phyloP scores from a whole-genome alignment of 2,329 filamentous ascomycete species.

The Fusarium albidum region DNA sequence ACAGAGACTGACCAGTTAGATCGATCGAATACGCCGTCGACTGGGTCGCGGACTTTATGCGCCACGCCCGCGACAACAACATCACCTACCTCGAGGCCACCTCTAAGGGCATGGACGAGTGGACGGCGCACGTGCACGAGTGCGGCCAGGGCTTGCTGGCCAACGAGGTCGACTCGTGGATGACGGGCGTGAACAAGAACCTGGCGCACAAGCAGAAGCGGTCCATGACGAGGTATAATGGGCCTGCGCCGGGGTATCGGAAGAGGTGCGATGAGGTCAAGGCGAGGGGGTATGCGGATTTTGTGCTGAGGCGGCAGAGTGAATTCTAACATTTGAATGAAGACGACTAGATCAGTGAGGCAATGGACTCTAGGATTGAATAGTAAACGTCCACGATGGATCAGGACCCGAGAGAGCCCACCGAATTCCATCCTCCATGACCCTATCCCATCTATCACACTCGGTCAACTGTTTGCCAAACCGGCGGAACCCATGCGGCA shows the following conservation, averaged over 20 bases:
- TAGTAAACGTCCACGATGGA: conserved; percentile 38
- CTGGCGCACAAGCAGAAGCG: conserved; percentile 54
- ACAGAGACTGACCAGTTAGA: too few relatives aligned
- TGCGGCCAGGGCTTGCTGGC: conserved; percentile 54
- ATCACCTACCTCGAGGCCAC: conserved; percentile 51
- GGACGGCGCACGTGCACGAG: conserved; percentile 58
- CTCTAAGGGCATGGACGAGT: conserved; percentile 47
- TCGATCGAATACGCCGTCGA: conserved; percentile 52
- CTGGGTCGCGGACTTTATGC: conserved; percentile 48
- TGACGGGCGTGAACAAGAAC: conserved; percentile 64
- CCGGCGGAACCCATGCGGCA: too few relatives aligned
- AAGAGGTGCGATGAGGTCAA: conserved; percentile 46
- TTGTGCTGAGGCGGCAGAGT: conserved; percentile 15
- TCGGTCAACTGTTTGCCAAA: too few relatives aligned
- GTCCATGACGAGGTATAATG: conserved; percentile 56
- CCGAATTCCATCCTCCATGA: too few relatives aligned
- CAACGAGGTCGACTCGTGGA: conserved; percentile 55
- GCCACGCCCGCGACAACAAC: conserved; percentile 42
- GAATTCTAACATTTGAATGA: too few relatives aligned
- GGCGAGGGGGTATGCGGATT: conserved; percentile 34
- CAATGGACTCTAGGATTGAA: too few relatives aligned
- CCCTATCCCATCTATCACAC: too few relatives aligned
- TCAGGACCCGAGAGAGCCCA: conserved; percentile 46
- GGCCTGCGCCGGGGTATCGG: conserved; percentile 53
- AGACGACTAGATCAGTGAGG: too few relatives aligned